A percentile compares a stretch with the other conserved stretches of the same genome.
Conservation (phyloP, 2,329 filamentous ascomycete genomes). For the Fusarium longipes region DNA sequence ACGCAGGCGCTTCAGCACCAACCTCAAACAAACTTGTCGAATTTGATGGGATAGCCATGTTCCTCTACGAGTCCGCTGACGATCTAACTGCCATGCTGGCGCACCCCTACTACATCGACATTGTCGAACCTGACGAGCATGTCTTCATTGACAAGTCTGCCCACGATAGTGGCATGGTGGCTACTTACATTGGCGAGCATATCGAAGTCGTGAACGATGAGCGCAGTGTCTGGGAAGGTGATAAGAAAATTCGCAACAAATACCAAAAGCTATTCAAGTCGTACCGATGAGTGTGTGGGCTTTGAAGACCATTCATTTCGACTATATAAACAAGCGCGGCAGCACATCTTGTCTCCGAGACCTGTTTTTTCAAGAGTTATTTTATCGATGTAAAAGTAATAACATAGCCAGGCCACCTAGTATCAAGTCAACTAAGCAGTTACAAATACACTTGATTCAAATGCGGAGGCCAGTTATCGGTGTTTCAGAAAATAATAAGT, state of each 20-base stretch:
- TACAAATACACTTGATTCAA: not conserved
- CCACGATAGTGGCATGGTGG: slow-evolving; percentile 45
- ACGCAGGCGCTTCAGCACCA: slow-evolving; percentile 27
- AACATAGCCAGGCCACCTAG: not conserved
- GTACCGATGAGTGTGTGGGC: slow-evolving; percentile 1
- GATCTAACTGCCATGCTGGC: slow-evolving; percentile 42
- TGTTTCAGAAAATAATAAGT: not conserved
- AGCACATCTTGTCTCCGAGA: too few species aligned
- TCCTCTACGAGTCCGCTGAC: slow-evolving; percentile 43
- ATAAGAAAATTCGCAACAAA: slow-evolving; percentile 22
- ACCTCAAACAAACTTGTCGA: slow-evolving; percentile 38
- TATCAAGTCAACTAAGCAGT: not conserved
- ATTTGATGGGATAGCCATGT: slow-evolving; percentile 49
- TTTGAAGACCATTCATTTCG: not conserved
- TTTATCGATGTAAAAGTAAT: too few species aligned
- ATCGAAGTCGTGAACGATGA: slow-evolving; percentile 42
- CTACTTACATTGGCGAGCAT: slow-evolving; percentile 41
- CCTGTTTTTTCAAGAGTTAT: too few species aligned
- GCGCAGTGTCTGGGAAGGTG: slow-evolving; percentile 44
- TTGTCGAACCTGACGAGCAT: slow-evolving; percentile 48
- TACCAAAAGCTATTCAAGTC: slow-evolving; percentile 44
- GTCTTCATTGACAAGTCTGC: slow-evolving; percentile 48
- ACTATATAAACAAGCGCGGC: fast-evolving
- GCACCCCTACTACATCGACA: slow-evolving; percentile 46
- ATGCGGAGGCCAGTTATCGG: too few species aligned